A percentile compares a stretch with the other conserved stretches of the same genome.
phyloP scores from a whole-genome alignment of 139 green algal genomes.

The Desmodesmus armatus region DNA sequence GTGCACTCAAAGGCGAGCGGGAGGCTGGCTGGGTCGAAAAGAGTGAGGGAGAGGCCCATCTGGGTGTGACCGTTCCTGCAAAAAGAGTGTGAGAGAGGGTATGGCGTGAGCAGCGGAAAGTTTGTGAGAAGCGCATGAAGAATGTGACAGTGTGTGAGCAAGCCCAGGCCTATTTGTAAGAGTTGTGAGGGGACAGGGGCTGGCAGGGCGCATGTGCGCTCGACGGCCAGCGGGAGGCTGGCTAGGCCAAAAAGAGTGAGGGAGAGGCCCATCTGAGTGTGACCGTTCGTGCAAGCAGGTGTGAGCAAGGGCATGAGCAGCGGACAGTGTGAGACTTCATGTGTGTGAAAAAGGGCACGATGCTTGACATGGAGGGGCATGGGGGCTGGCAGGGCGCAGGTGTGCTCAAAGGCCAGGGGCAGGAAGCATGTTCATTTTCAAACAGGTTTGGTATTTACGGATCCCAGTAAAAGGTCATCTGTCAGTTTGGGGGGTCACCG shows the following conservation, averaged over 20 bases:
- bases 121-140: neutral
- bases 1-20: constrained; percentile 77
- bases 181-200: neutral
- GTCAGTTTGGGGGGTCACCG: too few species aligned
- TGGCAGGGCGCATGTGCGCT: constrained; percentile 64
- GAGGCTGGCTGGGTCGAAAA: constrained; percentile 56
- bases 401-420: constrained; percentile 75
- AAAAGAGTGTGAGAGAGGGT: neutral
- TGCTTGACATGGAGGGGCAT: neutral
- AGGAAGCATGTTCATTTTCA: too few species aligned
- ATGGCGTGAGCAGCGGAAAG: constrained; percentile 44
- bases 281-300: neutral
- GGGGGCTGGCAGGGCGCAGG: constrained; percentile 56
- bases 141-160: neutral
- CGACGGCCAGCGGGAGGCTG: constrained; percentile 62
- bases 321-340: neutral
- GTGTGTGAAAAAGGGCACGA: neutral
- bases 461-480: too few species aligned
- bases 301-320: neutral
- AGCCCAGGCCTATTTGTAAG: neutral
- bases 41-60: constrained; percentile 51
- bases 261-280: neutral
- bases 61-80: constrained; percentile 50
- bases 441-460: too few species aligned
- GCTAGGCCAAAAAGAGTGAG: constrained; percentile 45